Percentiles rank a stretch among this genome's conserved stretches.
Conservation (phyloP, 345 rosid genomes). For the Mangifera indica region DNA sequence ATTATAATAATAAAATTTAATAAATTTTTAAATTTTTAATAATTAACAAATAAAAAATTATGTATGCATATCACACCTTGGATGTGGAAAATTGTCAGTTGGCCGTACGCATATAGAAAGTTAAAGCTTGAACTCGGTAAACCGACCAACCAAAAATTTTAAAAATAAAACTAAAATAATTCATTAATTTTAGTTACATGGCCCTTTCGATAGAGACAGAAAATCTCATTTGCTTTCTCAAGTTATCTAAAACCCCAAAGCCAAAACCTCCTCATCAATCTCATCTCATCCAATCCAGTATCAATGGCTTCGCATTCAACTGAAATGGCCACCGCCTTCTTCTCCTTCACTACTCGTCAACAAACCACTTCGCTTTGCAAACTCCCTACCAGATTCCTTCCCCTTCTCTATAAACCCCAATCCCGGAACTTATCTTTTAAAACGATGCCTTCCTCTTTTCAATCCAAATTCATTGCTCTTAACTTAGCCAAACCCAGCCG, state of each 20-base stretch:
- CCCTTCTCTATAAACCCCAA: constrained; percentile 31
- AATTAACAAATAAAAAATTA: too few relatives aligned
- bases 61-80: too few relatives aligned
- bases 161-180: too few relatives aligned
- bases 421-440: constrained; percentile 28
- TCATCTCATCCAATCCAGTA: background rate
- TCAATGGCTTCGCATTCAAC: constrained; percentile 57
- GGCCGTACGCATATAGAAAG: too few relatives aligned
- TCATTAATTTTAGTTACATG: too few relatives aligned
- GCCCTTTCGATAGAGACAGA: too few relatives aligned
- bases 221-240: background rate
- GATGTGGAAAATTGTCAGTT: too few relatives aligned
- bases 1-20: too few relatives aligned
- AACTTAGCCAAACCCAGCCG: constrained; percentile 23
- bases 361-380: constrained; percentile 30
- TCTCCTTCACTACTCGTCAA: constrained; percentile 48
- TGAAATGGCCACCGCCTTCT: constrained; percentile 63
- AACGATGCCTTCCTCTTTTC: constrained; percentile 31
- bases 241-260: background rate
- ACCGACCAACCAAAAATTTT: too few relatives aligned
- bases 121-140: too few relatives aligned
- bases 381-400: constrained; percentile 38
- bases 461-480: constrained; percentile 20
- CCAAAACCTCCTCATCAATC: background rate
- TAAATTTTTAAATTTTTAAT: too few relatives aligned